Percentiles rank a stretch among this genome's conserved stretches.
Conservation (phyloP, 2,329 filamentous ascomycete species). For the Diplodia corticola region DNA sequence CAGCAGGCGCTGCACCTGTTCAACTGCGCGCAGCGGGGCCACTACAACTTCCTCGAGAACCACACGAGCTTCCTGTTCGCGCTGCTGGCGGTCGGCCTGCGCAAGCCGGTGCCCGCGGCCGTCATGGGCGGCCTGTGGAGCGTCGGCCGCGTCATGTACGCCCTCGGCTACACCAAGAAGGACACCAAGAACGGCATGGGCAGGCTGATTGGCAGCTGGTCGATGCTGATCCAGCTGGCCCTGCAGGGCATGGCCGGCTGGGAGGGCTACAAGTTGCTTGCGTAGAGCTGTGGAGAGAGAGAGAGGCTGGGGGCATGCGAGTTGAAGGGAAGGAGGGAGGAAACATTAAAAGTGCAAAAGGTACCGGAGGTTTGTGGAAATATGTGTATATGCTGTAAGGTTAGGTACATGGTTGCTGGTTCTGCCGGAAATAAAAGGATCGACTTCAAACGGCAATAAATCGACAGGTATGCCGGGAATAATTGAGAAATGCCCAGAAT, state of each 20-base stretch:
- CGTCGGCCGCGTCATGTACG: conserved; percentile 52
- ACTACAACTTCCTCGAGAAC: conserved; percentile 63
- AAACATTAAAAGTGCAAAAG: background rate
- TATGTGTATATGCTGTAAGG: background rate
- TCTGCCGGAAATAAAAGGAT: background rate
- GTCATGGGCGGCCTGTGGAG: conserved; percentile 53
- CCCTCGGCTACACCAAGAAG: conserved; percentile 47
- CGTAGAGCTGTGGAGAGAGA: background rate
- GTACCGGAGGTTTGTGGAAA: background rate
- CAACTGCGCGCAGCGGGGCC: conserved; percentile 46
- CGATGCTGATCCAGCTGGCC: background rate
- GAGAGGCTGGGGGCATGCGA: background rate
- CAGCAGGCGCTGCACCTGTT: conserved; percentile 48
- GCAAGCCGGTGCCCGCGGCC: conserved; percentile 52
- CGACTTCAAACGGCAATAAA: background rate
- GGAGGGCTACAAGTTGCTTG: conserved; percentile 4
- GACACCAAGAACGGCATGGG: conserved; percentile 46
- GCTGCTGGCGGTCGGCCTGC: conserved; percentile 56
- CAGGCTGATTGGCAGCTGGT: conserved; percentile 30
- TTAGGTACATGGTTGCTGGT: background rate
- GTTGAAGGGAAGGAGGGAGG: background rate
- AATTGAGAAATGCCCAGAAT: background rate
- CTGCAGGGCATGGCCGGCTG: conserved; percentile 19
- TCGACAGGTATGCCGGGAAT: background rate
- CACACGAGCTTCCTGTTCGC: conserved; percentile 52